These are phyloP conservation scores for Yamadazyma membranifaciens DNA, from an alignment of 1,139 yeast genomes.

Conservation along the genomic window DNA sequence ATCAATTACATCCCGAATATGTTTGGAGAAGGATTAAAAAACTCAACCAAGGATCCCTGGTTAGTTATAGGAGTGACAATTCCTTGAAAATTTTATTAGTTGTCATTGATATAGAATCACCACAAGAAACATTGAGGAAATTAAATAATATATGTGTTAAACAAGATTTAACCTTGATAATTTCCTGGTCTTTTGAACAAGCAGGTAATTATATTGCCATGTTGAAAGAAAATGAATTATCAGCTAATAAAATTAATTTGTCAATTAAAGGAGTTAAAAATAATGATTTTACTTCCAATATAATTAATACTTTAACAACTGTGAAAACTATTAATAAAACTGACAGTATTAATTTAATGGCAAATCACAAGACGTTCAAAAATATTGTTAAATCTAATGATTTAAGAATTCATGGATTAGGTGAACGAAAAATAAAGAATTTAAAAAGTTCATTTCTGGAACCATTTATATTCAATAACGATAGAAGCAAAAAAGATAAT, in stretches of 20 bases:
- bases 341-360: constrained; percentile 54
- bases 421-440: constrained; percentile 49
- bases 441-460: constrained; percentile 47
- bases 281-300: constrained; percentile 47
- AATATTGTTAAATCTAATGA: constrained; percentile 40
- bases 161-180: constrained; percentile 65
- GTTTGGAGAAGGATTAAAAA: constrained; percentile 68
- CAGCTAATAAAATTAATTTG: constrained; percentile 23
- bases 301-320: constrained; percentile 51
- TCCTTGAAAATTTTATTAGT: constrained; percentile 64
- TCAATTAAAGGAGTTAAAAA: constrained; percentile 43
- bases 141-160: constrained; percentile 69
- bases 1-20: constrained; percentile 85
- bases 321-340: constrained; percentile 57
- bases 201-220: constrained; percentile 75
- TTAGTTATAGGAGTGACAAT: constrained; percentile 24
- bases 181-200: constrained; percentile 83
- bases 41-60: constrained; percentile 30
- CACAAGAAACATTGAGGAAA: constrained; percentile 65
- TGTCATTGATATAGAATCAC: constrained; percentile 77
- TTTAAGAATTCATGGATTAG: constrained; percentile 49
- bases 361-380: constrained; percentile 52
- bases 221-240: constrained; percentile 47
- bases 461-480: constrained; percentile 51
- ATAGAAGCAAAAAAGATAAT: constrained; percentile 7